Base-by-base conservation (phyloP, 1,284 basidiomycete species). In the Heterobasidion irregulare region DNA sequence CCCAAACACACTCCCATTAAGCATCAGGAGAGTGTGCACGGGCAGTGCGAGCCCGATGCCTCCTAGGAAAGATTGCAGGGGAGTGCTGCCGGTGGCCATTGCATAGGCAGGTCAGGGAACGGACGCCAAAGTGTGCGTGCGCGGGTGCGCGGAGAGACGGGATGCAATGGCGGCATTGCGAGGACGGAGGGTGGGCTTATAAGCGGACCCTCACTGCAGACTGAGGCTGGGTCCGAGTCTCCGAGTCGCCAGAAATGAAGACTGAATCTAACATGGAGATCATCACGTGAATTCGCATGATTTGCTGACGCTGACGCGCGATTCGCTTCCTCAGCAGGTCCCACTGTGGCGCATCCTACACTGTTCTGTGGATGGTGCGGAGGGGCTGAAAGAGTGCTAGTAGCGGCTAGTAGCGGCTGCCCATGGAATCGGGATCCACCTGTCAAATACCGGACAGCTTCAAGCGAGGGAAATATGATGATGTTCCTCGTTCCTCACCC, bases 1-100 rank as follows among this genome's bases (percentile, higher is more conserved):
- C 4, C 85, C 85, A 56, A 86, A 78, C 32, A 81, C 76, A 54
- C 73, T 73, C 26, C 84, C 83, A 52, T 82, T 84, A 46, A 81
- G 71, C 15, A 77, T 60, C 32, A 84, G 68, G 15, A 87, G 70
- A 8, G 75, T 66, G 58, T 83, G 77, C 0, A 79, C 76, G 3
- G 84, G 73, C 43, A 84, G 57, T 50, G 83, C 72, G 33, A 87
- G 73, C 41, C 79, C 73, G 36, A 81, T 56, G 2, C 84, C 85
- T 13, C 84, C 84, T n/a, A 84, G 60, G 56, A 86, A 72, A 7
- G 83, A 83, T 51, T 79, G 75, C 15, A 84, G 61, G 6, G 84
- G 82, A 7, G 78, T 79, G 59, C 76, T 72, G 57, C 66, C 65
- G n/a, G 38, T n/a, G n/a, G 38, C n/a, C 38, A 26, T 26, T 26